Percentiles rank a stretch among this genome's conserved stretches.
Evolutionary conservation across 768 basidiomycete genomes (phyloP).

Genomic region (Naematelia aurantialba): DNA sequence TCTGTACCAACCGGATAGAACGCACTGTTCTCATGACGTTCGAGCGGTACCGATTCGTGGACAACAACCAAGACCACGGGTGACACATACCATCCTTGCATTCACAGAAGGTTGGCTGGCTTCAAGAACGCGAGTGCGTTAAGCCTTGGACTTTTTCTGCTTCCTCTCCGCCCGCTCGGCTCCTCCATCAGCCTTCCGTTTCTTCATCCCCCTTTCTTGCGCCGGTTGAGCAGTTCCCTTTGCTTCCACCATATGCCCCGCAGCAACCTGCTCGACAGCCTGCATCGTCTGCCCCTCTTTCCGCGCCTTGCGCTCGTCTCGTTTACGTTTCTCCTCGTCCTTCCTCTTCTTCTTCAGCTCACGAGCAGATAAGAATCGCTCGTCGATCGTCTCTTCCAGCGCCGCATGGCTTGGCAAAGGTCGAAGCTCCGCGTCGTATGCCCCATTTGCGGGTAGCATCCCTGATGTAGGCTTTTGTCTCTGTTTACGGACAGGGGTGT

Average conservation of each 20-base stretch:
- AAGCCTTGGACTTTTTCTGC: conserved; percentile 36
- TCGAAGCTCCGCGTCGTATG: conserved; percentile 8
- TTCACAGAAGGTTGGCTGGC: too few species aligned
- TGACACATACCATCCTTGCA: too few species aligned
- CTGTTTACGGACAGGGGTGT: conserved; percentile 3
- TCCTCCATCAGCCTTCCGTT: conserved; percentile 29
- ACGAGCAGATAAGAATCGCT: conserved; percentile 20
- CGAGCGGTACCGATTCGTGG: too few species aligned
- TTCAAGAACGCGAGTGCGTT: too few species aligned
- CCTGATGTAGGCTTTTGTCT: background rate
- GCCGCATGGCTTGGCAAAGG: conserved; percentile 6
- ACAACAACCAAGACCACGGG: too few species aligned
- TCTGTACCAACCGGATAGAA: too few species aligned
- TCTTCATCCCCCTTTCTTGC: conserved; percentile 21
- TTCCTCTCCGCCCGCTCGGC: conserved; percentile 50
- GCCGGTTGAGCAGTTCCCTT: background rate
- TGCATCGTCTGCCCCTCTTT: conserved; percentile 34
- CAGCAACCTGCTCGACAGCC: conserved; percentile 21
- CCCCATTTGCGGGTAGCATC: background rate
- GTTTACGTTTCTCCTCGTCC: conserved; percentile 25
- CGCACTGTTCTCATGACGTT: too few species aligned
- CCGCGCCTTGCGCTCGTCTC: conserved; percentile 30
- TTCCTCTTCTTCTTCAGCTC: conserved; percentile 35
- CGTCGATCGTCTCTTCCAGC: conserved; percentile 22
- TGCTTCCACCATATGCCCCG: conserved; percentile 14